phyloP scores from a whole-genome alignment of 139 green algal genomes.

The Choricystis sp. region DNA sequence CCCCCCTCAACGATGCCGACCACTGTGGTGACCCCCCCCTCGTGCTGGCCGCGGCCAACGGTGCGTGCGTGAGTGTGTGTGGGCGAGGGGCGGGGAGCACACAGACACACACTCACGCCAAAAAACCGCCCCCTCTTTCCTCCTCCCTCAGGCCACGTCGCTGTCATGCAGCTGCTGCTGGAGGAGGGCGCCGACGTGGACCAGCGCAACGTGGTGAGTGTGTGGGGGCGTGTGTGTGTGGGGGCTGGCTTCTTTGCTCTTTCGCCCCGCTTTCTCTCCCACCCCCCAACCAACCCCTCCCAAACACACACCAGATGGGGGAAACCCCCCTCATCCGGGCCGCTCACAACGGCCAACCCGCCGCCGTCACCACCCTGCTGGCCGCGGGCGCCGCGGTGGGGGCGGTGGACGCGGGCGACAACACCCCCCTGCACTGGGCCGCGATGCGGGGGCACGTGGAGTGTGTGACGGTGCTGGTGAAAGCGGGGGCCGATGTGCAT shows the following conservation, averaged over 20 bases:
- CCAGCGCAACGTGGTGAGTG: conserved; percentile 70
- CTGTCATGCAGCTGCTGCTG: conserved; percentile 53
- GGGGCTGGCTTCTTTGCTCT: too few species aligned
- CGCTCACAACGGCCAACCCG: conserved; percentile 80
- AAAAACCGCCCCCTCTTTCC: background rate
- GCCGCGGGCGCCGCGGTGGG: conserved; percentile 51
- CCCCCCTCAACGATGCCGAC: conserved; percentile 78
- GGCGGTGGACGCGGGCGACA: conserved; percentile 74
- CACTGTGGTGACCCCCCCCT: conserved; percentile 85
- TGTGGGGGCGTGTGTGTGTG: background rate
- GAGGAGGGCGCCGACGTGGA: conserved; percentile 75
- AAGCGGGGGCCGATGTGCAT: conserved; percentile 33
- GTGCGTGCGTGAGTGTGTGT: conserved; percentile 17
- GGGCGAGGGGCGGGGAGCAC: background rate
- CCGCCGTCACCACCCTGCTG: conserved; percentile 59
- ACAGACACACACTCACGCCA: background rate
- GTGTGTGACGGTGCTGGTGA: conserved; percentile 63
- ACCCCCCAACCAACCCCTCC: background rate
- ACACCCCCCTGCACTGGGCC: conserved; percentile 86
- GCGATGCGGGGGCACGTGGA: conserved; percentile 90
- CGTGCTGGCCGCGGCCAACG: conserved; percentile 72
- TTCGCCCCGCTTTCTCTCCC: background rate
- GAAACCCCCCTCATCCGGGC: conserved; percentile 67
- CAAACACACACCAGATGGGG: conserved; percentile 48
- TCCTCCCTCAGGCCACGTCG: conserved; percentile 38